A percentile compares a stretch with the other conserved stretches of the same genome.
Conservation (phyloP, 1,139 yeast genomes). For the Meyerozyma carpophila region DNA sequence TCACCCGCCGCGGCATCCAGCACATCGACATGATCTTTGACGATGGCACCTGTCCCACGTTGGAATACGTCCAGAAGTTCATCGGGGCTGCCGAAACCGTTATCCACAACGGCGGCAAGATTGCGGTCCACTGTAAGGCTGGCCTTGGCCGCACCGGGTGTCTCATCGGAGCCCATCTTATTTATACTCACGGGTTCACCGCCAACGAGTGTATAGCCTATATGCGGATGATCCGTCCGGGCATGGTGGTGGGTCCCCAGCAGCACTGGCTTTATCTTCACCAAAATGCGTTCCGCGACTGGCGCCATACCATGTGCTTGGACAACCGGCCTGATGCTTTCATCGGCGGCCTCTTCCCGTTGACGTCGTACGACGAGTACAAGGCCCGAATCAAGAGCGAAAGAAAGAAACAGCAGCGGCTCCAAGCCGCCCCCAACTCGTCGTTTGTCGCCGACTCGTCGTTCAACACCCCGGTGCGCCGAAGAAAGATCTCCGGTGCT, state of each 20-base stretch:
- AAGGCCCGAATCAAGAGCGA: constrained; percentile 44
- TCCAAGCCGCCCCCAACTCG: constrained; percentile 17
- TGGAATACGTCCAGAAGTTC: constrained; percentile 86
- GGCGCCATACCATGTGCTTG: constrained; percentile 91
- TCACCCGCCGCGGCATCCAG: constrained; percentile 75
- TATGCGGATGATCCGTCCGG: constrained; percentile 94
- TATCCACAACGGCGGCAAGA: constrained; percentile 77
- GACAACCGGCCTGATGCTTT: constrained; percentile 64
- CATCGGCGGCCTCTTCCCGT: constrained; percentile 73
- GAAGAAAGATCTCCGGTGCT: constrained; percentile 66
- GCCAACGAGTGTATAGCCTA: constrained; percentile 96
- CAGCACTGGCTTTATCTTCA: constrained; percentile 97
- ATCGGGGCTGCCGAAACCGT: constrained; percentile 93
- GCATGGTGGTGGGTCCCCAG: constrained; percentile 99
- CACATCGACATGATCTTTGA: constrained; percentile 95
- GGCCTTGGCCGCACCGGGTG: constrained; percentile 98
- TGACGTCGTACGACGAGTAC: constrained; percentile 55
- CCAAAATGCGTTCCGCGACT: constrained; percentile 91
- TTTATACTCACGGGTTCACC: constrained; percentile 93
- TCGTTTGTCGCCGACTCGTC: constrained; percentile 36
- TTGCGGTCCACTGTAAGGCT: constrained; percentile 98
- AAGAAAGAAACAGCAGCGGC: constrained; percentile 35
- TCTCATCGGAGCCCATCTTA: constrained; percentile 92
- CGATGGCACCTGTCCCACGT: constrained; percentile 96
- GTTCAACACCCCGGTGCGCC: constrained; percentile 67